A percentile compares a stretch with the other conserved stretches of the same genome.
phyloP scores from a whole-genome alignment of 2,329 filamentous ascomycete genomes.

The Rhynchosporium secalis region DNA sequence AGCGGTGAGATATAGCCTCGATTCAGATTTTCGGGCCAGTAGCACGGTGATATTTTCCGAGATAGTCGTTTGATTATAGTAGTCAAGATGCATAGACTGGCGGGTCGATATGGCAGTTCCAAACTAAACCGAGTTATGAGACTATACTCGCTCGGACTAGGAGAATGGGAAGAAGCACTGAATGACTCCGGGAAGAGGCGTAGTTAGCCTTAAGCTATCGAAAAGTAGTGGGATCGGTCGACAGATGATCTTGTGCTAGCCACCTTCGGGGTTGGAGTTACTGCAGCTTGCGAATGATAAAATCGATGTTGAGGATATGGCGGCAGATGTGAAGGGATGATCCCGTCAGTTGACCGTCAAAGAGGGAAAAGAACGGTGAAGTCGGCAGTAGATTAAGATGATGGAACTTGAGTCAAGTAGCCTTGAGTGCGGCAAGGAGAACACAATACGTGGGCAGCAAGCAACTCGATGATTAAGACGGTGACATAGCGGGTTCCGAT shows the following conservation, averaged over 20 bases:
- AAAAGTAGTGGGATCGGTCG: slow-evolving; percentile 11
- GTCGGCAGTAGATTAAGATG: not conserved
- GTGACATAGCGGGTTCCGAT: no score
- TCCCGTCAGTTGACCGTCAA: slow-evolving; percentile 12
- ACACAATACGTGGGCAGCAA: no score
- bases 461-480: no score
- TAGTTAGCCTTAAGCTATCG: slow-evolving; percentile 4
- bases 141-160: slow-evolving; percentile 7
- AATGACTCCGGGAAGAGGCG: slow-evolving; percentile 11
- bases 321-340: slow-evolving; percentile 17
- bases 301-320: slow-evolving; percentile 15
- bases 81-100: slow-evolving; percentile 3
- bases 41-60: slow-evolving; percentile 14
- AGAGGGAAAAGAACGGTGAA: slow-evolving; percentile 1
- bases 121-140: not conserved
- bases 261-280: slow-evolving; percentile 11
- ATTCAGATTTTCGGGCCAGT: slow-evolving; percentile 12
- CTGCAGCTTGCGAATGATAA: slow-evolving; percentile 5
- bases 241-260: slow-evolving; percentile 10
- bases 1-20: slow-evolving; percentile 15
- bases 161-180: slow-evolving; percentile 5
- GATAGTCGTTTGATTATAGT: not conserved
- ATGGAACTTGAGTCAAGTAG: not conserved
- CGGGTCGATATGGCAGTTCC: slow-evolving; percentile 6
- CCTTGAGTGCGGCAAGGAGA: not conserved